Percentiles rank a stretch among this genome's conserved stretches.
These are phyloP conservation scores for Bacidia rubella DNA, from an alignment of 495 filamentous ascomycete species.

Conservation along the genomic window DNA sequence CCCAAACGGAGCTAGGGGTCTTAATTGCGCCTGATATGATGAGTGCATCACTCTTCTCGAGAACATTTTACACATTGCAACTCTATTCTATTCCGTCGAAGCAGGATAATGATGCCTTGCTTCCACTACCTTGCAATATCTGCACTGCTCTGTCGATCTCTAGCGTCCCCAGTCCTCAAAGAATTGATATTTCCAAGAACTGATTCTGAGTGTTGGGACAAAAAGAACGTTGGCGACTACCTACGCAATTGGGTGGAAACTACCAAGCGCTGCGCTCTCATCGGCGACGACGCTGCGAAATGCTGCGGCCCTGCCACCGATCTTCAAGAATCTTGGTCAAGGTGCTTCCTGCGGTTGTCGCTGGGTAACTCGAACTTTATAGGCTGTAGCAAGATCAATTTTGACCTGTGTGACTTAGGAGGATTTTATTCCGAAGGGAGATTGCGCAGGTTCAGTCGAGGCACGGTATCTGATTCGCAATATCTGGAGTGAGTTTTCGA, in stretches of 20 bases:
- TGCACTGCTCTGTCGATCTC: background rate
- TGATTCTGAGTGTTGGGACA: background rate
- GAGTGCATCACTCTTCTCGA: no score
- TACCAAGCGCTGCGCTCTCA: background rate
- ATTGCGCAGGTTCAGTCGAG: background rate
- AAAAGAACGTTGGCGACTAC: background rate
- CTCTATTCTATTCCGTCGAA: background rate
- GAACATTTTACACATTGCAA: no score
- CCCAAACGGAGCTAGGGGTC: no score
- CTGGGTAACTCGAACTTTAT: background rate
- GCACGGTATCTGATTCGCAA: background rate
- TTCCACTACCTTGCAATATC: background rate
- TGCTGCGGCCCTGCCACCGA: background rate
- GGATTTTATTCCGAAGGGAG: background rate
- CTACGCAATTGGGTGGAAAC: background rate
- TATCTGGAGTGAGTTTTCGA: background rate
- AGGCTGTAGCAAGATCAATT: background rate
- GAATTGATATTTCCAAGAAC: background rate
- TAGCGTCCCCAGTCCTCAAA: background rate
- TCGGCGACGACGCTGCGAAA: background rate
- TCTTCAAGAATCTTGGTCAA: background rate
- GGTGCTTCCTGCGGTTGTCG: background rate
- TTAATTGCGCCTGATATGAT: no score
- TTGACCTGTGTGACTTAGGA: background rate
- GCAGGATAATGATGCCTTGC: background rate